Evolutionary conservation across 1,284 basidiomycete species (phyloP), one percentile per base, ranked within the genome.

Genomic region (Irpex rosettiformis): DNA sequence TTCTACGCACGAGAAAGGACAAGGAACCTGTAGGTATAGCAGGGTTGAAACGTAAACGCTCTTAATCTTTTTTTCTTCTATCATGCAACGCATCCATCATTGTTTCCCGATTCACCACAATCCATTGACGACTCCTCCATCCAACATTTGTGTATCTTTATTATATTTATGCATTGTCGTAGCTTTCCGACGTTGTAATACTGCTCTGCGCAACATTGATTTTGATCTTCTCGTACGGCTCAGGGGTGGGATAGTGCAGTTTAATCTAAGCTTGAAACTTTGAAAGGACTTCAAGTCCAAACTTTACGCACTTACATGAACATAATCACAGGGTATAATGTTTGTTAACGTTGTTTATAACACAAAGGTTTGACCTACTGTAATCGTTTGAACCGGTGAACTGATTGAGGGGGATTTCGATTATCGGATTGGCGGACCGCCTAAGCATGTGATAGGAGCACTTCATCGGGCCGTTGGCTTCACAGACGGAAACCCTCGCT

Each of bases 21-120:
- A 83, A 82, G 67, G 81, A 85, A 61, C 64, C 74, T 22, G 72
- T 75, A 25, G 71, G 74, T 16, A 67, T 78, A 18, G 70, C 73
- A 54, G 85, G 85, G 6, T 69, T 72, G 64, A 89, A 88, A 74
- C 75, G 86, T 61, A 89, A 87, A 67, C 77, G 86, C 60, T 70
- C 62, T 68, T 45, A 24, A 28, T n/a, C 43, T n/a, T 45, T n/a
- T 45, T n/a, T 55, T 43, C 22, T n/a, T 29, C 40, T 24, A 33
- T 27, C 52, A 57, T 40, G 53, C 22, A 30, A 37, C 27, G 53
- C 22, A 30, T 18, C 27, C 49, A 45, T 30, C 42, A 43, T 43
- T 21, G 11, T 10, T 16, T 49, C 25, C 18, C 6, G n/a, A n/a
- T n/a, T n/a, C n/a, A n/a, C n/a, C n/a, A n/a, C n/a, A n/a, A n/a